Conservation (phyloP, 768 basidiomycete genomes). For the Naganishia antarctica region DNA sequence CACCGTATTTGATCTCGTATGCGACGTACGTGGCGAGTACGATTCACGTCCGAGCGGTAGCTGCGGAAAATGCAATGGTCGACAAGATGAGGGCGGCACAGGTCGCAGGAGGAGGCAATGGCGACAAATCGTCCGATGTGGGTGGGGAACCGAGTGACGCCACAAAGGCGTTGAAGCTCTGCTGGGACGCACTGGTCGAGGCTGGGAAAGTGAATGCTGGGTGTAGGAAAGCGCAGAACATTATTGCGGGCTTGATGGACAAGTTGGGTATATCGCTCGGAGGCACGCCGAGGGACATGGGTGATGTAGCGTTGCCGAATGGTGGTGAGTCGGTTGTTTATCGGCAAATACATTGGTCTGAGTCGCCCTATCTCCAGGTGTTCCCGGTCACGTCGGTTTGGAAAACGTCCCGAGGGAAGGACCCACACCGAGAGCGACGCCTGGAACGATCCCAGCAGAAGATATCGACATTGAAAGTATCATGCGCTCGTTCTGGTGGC, state of each 20-base stretch:
- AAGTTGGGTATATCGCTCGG: slow-evolving; percentile 24
- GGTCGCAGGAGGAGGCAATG: not conserved
- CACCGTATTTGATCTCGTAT: slow-evolving; percentile 35
- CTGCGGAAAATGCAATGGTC: slow-evolving; percentile 7
- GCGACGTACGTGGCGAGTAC: slow-evolving; percentile 35
- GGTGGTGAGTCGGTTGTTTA: slow-evolving; percentile 3
- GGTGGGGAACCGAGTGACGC: slow-evolving; percentile 14
- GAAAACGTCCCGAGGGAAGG: not conserved
- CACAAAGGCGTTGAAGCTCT: slow-evolving; percentile 25
- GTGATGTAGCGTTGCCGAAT: slow-evolving; percentile 1
- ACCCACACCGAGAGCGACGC: not conserved
- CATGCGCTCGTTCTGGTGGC: slow-evolving; percentile 20
- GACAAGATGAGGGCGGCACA: slow-evolving; percentile 24
- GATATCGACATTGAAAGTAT: slow-evolving; percentile 10
- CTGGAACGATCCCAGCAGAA: not conserved
- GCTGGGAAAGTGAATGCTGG: slow-evolving; percentile 32
- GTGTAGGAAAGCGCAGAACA: slow-evolving; percentile 28
- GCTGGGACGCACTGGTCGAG: slow-evolving; percentile 33
- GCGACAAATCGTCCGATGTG: not conserved
- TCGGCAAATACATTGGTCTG: too few species aligned
- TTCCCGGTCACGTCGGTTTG: not conserved
- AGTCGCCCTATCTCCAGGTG: too few species aligned
- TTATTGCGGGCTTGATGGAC: slow-evolving; percentile 28
- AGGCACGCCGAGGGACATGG: not conserved
- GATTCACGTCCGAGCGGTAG: slow-evolving; percentile 32